Evolutionary conservation across 2,329 filamentous ascomycete species (phyloP).

Genomic region (Epichloe coenophiala): DNA sequence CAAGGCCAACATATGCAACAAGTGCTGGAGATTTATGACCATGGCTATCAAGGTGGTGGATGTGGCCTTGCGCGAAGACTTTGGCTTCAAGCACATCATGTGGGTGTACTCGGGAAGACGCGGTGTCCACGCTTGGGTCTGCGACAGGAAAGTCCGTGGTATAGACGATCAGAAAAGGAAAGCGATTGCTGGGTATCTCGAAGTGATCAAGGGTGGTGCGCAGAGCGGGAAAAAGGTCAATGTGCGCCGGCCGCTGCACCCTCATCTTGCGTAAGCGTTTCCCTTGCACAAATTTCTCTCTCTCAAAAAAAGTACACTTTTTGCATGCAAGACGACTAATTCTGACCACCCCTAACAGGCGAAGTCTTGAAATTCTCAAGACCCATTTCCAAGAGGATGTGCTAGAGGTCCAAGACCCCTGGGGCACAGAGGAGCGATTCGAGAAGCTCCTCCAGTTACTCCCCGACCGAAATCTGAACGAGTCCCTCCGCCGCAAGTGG

Average conservation of each 20-base stretch:
- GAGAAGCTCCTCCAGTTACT: conserved; percentile 73
- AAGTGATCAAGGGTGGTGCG: conserved; percentile 75
- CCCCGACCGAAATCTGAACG: conserved; percentile 64
- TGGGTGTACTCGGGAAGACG: conserved; percentile 97
- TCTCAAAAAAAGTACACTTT: not conserved
- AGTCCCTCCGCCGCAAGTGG: conserved; percentile 82
- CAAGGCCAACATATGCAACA: conserved; percentile 82
- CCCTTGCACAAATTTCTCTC: not conserved
- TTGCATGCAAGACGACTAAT: no score
- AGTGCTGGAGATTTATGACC: conserved; percentile 94
- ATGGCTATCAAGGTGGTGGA: conserved; percentile 97
- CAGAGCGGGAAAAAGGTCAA: conserved; percentile 82
- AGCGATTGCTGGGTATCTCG: conserved; percentile 79
- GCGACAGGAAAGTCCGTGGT: conserved; percentile 70
- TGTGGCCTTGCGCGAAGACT: conserved; percentile 75
- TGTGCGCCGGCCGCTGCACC: conserved; percentile 71
- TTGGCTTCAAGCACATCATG: conserved; percentile 91
- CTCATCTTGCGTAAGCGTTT: conserved; percentile 59
- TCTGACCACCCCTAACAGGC: conserved; percentile 27
- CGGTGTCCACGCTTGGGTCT: conserved; percentile 97
- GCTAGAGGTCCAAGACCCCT: conserved; percentile 75
- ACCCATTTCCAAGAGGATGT: conserved; percentile 75
- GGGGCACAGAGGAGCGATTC: conserved; percentile 54
- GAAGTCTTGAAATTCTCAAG: conserved; percentile 75
- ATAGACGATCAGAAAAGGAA: conserved; percentile 78